Evolutionary conservation across 192 early-diverging fungal species (phyloP).

Genomic region (Cetraspora pellucida): DNA sequence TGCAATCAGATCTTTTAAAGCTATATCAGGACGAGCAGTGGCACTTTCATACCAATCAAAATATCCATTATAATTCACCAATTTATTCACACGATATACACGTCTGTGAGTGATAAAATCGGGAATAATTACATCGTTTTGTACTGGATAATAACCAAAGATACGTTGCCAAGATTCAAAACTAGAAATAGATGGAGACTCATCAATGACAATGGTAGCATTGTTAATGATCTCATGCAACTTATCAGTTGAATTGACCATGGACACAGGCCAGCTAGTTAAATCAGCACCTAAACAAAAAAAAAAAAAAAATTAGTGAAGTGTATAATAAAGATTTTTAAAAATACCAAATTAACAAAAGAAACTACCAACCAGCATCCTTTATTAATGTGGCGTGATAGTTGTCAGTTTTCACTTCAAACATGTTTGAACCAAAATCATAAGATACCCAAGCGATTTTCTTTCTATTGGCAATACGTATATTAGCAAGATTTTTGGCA

Average conservation of each 20-base stretch:
- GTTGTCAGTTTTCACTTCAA: not conserved
- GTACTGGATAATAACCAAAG: constrained; percentile 7
- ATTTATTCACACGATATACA: constrained; percentile 28
- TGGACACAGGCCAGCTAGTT: too few species aligned
- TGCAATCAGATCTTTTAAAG: constrained; percentile 33
- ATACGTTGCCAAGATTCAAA: constrained; percentile 10
- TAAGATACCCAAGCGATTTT: constrained; percentile 29
- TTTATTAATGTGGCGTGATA: constrained; percentile 6
- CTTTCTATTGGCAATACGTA: constrained; percentile 5
- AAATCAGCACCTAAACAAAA: too few species aligned
- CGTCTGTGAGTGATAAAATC: constrained; percentile 14
- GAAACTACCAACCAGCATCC: constrained; percentile 5
- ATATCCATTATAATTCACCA: constrained; percentile 15
- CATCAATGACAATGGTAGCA: constrained; percentile 29
- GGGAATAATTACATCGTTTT: not conserved
- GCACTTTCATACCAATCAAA: constrained; percentile 32
- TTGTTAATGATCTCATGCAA: constrained; percentile 6
- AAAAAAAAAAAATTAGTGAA: not conserved
- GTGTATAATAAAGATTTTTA: not conserved
- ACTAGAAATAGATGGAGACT: not conserved
- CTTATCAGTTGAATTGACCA: not conserved
- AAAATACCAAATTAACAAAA: not conserved
- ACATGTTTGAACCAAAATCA: not conserved
- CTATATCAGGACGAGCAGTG: constrained; percentile 34
- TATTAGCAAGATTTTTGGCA: not conserved